Base-by-base conservation (phyloP, 2,329 filamentous ascomycete genomes). In the Talaromyces pinophilus region DNA sequence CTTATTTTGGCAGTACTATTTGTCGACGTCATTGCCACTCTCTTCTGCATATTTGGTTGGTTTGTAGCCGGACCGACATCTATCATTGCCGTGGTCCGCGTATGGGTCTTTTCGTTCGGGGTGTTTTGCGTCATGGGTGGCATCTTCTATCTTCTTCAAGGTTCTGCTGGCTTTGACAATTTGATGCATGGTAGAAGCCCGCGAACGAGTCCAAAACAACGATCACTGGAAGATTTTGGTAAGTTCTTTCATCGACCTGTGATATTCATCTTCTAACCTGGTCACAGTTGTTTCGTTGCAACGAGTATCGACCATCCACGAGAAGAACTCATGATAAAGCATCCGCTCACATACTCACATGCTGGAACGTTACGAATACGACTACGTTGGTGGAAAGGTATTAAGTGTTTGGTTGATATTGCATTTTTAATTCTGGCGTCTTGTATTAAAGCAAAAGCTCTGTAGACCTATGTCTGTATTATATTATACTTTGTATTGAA, bases 71-170 rank as follows among this genome's bases (percentile, higher is more conserved):
- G 86, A 60, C 80, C 87, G 70, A 94, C 91, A 68, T 90, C 87
- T 74, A 92, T 94, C 70, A 90, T 96, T 70, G 89, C 92, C 59
- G 90, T 96, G 63, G 89, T 96, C 75, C 91, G 92, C 85, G 86
- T 96, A 77, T 96, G 92, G 91, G 88, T 95, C 74, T 95, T 93
- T 85, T 93, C 92, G 17, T 92, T 96, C 77, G 93, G 92, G 78
- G 85, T 96, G 75, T 95, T 96, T 85, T 92, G 89, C 77, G 86
- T 93, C 76, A 88, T 94, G 86, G 91, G 88, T 74, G 88, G 87
- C 77, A 80, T 90, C 19, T 92, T 92, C 82, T 93, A 93, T 83
- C 85, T 95, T 74, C 87, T 96, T 76, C 89, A 94, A 79, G 90
- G 90, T 78, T 92, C 88, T 74, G 81, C 86, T 69, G 89, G 90